Base-by-base conservation (phyloP, 75 land plant genomes). In the Pinus tabuliformis region DNA sequence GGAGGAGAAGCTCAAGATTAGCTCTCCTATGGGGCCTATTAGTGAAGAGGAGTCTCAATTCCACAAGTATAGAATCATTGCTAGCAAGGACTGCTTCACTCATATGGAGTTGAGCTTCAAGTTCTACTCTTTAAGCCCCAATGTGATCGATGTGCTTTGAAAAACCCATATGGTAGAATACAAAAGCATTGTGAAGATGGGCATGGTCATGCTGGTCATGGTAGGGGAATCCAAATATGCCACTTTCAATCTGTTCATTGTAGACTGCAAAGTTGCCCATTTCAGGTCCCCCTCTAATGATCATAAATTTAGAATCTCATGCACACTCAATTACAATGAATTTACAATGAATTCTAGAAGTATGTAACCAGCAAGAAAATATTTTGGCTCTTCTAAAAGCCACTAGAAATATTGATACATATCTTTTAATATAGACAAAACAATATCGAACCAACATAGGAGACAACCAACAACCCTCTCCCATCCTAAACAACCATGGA, bases 161-260 rank as follows among this genome's bases (percentile, higher is more conserved):
- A 94, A 91, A 62, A 93, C 96, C 3, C 91, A 91, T 73, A 74
- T 63, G 3, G 61, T 57, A 13, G 76, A 80, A 24, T 92, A 83
- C 73, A 78, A 73, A 59, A 93, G 6, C 30, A 30, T 1, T 30
- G 1, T 30, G 1, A 30, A 30, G 0, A 30, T 30, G 30, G 30
- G 30, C 30, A 77, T 77, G 24, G 66, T 70, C 45, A 93, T 93
- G 94, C 90, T 94, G 17, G 78, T 93, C 16, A 75, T 93, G 87
- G 94, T 94, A 4, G 96, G 94, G 2, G 30, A 30, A 30, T 30
- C 30, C 30, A 30, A 30, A 30, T 30, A 30, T 30, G 30, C 1
- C 30, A 30, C 30, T 30, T 30, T 1, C 30, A 30, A 30, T 30
- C 1, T 30, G 0, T 30, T 30, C 30, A 30, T 30, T 17, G 70